Evolutionary conservation across 1,284 basidiomycete species (phyloP), one percentile per base, ranked within the genome.

Genomic region (Volvariella volvacea): DNA sequence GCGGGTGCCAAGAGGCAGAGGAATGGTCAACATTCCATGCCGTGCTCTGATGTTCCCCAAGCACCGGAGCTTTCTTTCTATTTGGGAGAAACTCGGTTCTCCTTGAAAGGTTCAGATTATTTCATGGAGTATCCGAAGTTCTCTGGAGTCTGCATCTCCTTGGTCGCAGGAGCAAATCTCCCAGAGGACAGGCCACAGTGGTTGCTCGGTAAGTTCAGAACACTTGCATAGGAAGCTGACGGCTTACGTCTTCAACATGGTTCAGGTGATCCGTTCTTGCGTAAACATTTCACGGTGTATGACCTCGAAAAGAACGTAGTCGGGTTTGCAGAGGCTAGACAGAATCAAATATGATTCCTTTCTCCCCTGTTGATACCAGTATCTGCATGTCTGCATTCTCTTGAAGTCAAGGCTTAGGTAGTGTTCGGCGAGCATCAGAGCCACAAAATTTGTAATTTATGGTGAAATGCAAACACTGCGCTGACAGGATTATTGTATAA

Each of bases 141-240:
- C 6, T 12, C 25, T 6, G 12, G 6, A 6, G 6, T 28, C 25
- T 99, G 95, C 64, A 88, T 98, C 53, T 95, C 92, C 21, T 73
- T 92, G 16, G 98, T 99, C 76, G 91, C 83, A 44, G 91, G 89
- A 32, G 68, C 96, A 67, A 92, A 97, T 63, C 86, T 97, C 64
- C 63, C 92, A 32, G 92, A 92, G 7, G 81, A 87, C 52, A 88
- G 88, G 45, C 73, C 83, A 31, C 73, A 98, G 51, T 97, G 93
- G 92, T 95, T 98, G 59, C 73, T 97, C 54, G 94, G 93, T 83
- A 68, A 61, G 77, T 70, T 8, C n/a, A 31, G 41, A n/a, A n/a
- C 28, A 16, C 4, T 34, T 19, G 6, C 25, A 9, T 19, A 17
- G 19, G 20, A 32, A 41, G 12, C 17, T 15, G 16, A 21, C 38